phyloP scores from a whole-genome alignment of 371 early-diverging fungal species.

The Rhizopus microsporus region DNA sequence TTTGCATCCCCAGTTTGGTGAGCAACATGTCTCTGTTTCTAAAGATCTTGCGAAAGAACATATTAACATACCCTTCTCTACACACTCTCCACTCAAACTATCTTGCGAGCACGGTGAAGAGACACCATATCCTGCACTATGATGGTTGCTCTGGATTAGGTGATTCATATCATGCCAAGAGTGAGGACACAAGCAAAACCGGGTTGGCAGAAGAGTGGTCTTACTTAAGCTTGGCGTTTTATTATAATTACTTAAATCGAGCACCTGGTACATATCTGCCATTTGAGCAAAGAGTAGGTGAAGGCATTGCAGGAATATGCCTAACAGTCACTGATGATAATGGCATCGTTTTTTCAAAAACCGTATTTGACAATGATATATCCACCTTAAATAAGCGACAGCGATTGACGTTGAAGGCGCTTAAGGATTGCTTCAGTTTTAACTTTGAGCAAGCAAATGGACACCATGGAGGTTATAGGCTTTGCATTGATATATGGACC shows the following conservation, averaged over 20 bases:
- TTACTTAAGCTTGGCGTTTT: conserved; percentile 36
- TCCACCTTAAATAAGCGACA: neutral
- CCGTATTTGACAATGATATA: neutral
- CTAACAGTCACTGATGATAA: conserved; percentile 14
- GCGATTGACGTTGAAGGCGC: conserved; percentile 1
- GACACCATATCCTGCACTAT: conserved; percentile 55
- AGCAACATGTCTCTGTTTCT: conserved; percentile 63
- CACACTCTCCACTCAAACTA: conserved; percentile 57
- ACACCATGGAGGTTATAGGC: conserved; percentile 11
- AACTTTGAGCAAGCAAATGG: conserved; percentile 11
- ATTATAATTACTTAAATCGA: conserved; percentile 45
- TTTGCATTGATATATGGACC: conserved; percentile 70
- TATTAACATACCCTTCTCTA: conserved; percentile 48
- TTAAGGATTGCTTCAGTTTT: conserved; percentile 24
- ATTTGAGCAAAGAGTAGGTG: conserved; percentile 68
- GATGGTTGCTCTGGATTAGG: conserved; percentile 9
- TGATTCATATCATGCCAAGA: neutral
- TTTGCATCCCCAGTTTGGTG: conserved; percentile 57
- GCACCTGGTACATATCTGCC: conserved; percentile 48
- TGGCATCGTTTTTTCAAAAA: conserved; percentile 7
- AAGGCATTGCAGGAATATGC: conserved; percentile 71
- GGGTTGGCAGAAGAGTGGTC: conserved; percentile 17
- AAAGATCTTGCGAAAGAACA: conserved; percentile 66
- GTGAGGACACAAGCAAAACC: neutral
- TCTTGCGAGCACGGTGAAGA: conserved; percentile 46